phyloP scores from a whole-genome alignment of 805 yeast species.

The Cyberlindnera meyerae region DNA sequence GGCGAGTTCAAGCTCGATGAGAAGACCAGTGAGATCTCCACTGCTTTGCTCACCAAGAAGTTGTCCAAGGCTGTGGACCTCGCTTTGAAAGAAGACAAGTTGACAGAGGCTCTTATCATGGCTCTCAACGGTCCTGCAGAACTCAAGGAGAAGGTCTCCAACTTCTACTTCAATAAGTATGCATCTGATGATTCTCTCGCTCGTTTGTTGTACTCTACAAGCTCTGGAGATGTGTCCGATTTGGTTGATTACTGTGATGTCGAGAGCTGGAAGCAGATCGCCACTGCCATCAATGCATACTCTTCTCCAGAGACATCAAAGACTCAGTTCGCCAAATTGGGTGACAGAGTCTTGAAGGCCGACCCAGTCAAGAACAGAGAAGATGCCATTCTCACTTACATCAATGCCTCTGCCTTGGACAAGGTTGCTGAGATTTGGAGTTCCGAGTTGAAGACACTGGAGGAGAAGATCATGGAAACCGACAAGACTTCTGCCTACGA shows the following conservation, averaged over 20 bases:
- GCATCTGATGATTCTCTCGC: constrained; percentile 49
- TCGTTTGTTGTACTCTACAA: constrained; percentile 65
- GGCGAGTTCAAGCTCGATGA: constrained; percentile 47
- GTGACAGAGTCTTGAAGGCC: constrained; percentile 63
- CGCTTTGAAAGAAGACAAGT: constrained; percentile 56
- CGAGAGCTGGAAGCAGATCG: constrained; percentile 76
- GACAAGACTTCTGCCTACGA: constrained; percentile 58
- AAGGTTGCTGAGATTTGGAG: constrained; percentile 82
- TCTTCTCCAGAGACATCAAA: constrained; percentile 46
- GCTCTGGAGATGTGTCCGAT: constrained; percentile 55
- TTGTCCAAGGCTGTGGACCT: constrained; percentile 60
- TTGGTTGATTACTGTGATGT: constrained; percentile 75
- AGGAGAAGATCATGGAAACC: constrained; percentile 35
- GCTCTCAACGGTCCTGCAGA: constrained; percentile 64
- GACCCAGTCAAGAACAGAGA: constrained; percentile 50
- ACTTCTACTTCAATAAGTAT: constrained; percentile 61
- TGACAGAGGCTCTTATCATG: constrained; percentile 77
- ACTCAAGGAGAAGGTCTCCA: constrained; percentile 62
- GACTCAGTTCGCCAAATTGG: constrained; percentile 56
- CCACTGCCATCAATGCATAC: constrained; percentile 62
- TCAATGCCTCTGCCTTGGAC: constrained; percentile 77
- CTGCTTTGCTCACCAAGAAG: constrained; percentile 56
- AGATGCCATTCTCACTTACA: constrained; percentile 70
- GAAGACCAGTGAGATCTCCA: constrained; percentile 39
- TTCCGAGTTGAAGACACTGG: constrained; percentile 54